Evolutionary conservation across 116 monocot genomes (phyloP).

Genomic region (Iris pallida): DNA sequence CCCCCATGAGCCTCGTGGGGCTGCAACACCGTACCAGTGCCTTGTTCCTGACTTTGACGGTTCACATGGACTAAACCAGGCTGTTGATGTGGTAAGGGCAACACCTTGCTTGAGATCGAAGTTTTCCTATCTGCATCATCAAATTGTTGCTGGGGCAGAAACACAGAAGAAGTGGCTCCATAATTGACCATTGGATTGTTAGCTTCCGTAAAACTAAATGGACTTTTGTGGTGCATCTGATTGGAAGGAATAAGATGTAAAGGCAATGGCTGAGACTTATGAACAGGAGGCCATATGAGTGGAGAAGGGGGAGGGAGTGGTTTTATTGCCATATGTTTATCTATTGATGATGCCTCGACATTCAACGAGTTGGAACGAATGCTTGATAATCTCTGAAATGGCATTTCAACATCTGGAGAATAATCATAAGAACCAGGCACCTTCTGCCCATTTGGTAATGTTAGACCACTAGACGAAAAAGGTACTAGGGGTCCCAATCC

Average conservation of each 20-base stretch:
- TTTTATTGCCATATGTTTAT: conserved; percentile 17
- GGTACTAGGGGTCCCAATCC: conserved; percentile 30
- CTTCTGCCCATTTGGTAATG: conserved; percentile 14
- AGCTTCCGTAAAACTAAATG: conserved; percentile 22
- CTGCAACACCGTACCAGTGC: conserved; percentile 5
- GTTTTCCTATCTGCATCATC: conserved; percentile 24
- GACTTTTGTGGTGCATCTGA: conserved; percentile 18
- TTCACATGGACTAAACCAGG: conserved; percentile 19
- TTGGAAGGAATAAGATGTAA: conserved; percentile 22
- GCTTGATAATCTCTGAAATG: conserved; percentile 17
- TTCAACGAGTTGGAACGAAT: conserved; percentile 25
- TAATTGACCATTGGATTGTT: conserved; percentile 19
- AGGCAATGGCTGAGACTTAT: conserved; percentile 33
- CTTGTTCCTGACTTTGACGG: conserved; percentile 21
- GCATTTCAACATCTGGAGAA: conserved; percentile 18
- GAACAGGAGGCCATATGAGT: conserved; percentile 27
- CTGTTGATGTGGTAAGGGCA: conserved; percentile 18
- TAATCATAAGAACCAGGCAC: conserved; percentile 14
- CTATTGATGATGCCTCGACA: conserved; percentile 9
- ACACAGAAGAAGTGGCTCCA: conserved; percentile 15
- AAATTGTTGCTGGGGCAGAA: conserved; percentile 18
- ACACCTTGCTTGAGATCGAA: conserved; percentile 4
- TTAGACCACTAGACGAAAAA: conserved; percentile 10
- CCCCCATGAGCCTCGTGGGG: conserved; percentile 28
- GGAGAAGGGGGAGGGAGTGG: conserved; percentile 24